Evolutionary conservation across 1,284 basidiomycete genomes (phyloP).

Genomic region (Coriolopsis trogii): DNA sequence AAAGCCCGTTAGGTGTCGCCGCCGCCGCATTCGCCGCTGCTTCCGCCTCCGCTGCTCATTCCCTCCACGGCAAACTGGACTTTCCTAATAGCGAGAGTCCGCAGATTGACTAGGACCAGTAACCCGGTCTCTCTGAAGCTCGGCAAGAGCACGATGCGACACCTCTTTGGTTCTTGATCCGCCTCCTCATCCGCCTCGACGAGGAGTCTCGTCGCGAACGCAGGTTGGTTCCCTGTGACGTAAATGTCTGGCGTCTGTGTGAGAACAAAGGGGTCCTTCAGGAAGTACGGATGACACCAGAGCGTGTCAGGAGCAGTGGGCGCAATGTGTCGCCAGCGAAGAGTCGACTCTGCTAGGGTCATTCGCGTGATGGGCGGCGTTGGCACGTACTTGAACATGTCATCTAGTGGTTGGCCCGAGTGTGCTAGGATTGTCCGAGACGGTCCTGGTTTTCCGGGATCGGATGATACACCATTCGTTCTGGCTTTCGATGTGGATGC

Average conservation of each 20-base stretch:
- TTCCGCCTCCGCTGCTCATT: constrained; percentile 30
- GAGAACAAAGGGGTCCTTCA: constrained; percentile 90
- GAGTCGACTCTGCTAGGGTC: constrained; percentile 75
- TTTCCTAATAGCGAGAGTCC: constrained; percentile 51
- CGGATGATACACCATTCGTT: constrained; percentile 17
- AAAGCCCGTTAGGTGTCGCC: constrained; percentile 6
- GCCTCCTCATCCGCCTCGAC: constrained; percentile 29
- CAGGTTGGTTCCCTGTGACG: constrained; percentile 90
- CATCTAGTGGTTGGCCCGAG: constrained; percentile 92
- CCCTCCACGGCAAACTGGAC: constrained; percentile 39
- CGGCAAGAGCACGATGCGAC: constrained; percentile 85
- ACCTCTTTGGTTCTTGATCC: constrained; percentile 43
- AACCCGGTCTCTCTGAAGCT: constrained; percentile 71
- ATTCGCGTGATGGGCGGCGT: constrained; percentile 70
- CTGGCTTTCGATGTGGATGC: constrained; percentile 22
- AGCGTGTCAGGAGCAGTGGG: constrained; percentile 98
- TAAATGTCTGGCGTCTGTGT: constrained; percentile 86
- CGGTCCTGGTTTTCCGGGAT: constrained; percentile 25
- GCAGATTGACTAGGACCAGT: constrained; percentile 65
- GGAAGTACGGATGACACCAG: constrained; percentile 96
- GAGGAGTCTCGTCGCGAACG: constrained; percentile 77
- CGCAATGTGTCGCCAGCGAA: constrained; percentile 95
- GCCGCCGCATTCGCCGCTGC: constrained; percentile 17
- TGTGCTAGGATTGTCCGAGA: constrained; percentile 73
- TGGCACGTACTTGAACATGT: constrained; percentile 92